Evolutionary conservation across 2,329 filamentous ascomycete species (phyloP).

Genomic region (Neoarthrinium moseri): DNA sequence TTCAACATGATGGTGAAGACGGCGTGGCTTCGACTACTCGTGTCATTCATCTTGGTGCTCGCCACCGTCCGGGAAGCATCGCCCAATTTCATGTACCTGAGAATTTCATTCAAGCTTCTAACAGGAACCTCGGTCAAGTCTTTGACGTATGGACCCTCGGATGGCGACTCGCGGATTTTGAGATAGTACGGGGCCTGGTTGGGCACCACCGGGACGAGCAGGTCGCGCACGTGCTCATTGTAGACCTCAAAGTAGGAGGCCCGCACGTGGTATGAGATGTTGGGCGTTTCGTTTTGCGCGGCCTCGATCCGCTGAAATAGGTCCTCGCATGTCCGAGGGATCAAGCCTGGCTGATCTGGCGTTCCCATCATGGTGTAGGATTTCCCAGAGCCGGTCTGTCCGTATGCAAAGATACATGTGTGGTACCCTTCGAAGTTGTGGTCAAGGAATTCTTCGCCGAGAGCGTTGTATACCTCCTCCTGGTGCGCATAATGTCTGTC

Average conservation of each 20-base stretch:
- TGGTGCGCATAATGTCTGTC: constrained; percentile 90
- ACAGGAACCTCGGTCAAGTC: constrained; percentile 93
- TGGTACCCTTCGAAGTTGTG: constrained; percentile 99
- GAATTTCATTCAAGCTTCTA: constrained; percentile 80
- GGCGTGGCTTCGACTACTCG: constrained; percentile 90
- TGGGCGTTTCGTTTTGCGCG: constrained; percentile 73
- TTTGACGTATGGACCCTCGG: constrained; percentile 94
- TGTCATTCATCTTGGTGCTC: constrained; percentile 99
- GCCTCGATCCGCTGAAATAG: constrained; percentile 90
- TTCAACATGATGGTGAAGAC: constrained; percentile 98
- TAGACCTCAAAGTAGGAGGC: constrained; percentile 99
- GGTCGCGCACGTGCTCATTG: constrained; percentile 96
- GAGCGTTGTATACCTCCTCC: constrained; percentile 87
- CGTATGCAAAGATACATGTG: constrained; percentile 98
- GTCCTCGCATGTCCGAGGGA: constrained; percentile 93
- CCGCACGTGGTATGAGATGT: constrained; percentile 94
- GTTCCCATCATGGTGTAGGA: constrained; percentile 98
- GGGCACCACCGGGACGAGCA: constrained; percentile 71
- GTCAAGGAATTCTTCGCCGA: constrained; percentile 95
- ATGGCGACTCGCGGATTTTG: constrained; percentile 94
- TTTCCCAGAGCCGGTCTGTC: constrained; percentile 96
- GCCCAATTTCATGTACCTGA: constrained; percentile 86
- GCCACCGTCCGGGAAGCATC: constrained; percentile 86
- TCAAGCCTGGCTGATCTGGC: constrained; percentile 81
- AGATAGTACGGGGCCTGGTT: constrained; percentile 85